A percentile compares a stretch with the other conserved stretches of the same genome.
Evolutionary conservation across 163 green algal species (phyloP).

Genomic region (Scenedesmus sp.): DNA sequence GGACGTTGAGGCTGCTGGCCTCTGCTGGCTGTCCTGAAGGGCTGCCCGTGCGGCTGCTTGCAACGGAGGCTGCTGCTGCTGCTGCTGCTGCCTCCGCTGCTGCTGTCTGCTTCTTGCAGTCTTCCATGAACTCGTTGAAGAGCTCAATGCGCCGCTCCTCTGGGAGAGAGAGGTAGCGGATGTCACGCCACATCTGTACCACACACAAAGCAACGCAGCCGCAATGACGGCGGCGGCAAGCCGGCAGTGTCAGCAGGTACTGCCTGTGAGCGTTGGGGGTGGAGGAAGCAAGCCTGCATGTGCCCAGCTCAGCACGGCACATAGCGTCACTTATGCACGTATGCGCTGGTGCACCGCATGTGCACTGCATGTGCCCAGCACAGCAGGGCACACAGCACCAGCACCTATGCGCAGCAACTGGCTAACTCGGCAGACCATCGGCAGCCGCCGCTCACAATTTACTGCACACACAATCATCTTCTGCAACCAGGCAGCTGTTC

Average conservation of each 20-base stretch:
- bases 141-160: conserved; percentile 48
- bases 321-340: too few species aligned
- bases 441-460: too few species aligned
- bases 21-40: neutral
- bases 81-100: conserved; percentile 16
- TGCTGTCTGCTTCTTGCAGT: neutral
- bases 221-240: neutral
- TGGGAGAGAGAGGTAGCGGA: conserved; percentile 55
- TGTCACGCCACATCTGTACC: conserved; percentile 51
- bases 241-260: neutral
- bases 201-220: neutral
- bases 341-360: too few species aligned
- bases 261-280: too few species aligned
- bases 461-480: too few species aligned
- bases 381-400: neutral
- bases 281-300: too few species aligned
- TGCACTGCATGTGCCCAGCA: neutral
- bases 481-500: too few species aligned
- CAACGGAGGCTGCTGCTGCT: neutral
- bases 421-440: neutral
- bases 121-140: conserved; percentile 40
- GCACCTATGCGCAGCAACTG: neutral
- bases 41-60: conserved; percentile 30
- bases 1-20: neutral
- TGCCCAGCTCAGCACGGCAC: too few species aligned